Evolutionary conservation across 148 eudicot genomes (phyloP).

Genomic region (Arctostaphylos glauca): DNA sequence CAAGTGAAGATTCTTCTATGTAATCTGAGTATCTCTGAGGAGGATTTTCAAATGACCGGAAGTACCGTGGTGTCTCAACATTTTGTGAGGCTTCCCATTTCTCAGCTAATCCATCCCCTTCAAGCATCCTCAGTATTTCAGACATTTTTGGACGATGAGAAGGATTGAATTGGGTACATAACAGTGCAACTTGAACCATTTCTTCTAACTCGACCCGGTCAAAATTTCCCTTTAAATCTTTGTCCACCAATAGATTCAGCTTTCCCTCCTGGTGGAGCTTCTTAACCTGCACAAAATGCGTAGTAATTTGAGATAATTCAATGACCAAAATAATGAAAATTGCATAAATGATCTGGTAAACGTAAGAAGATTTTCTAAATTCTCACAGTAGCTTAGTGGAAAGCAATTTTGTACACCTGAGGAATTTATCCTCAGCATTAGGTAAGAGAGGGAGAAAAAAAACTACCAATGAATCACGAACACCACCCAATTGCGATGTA

Average conservation of each 20-base stretch:
- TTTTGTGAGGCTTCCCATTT: slow-evolving; percentile 84
- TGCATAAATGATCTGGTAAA: background rate
- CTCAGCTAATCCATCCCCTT: slow-evolving; percentile 83
- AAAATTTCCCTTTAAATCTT: slow-evolving; percentile 56
- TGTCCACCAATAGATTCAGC: slow-evolving; percentile 72
- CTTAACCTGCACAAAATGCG: slow-evolving; percentile 52
- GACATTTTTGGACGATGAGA: slow-evolving; percentile 86
- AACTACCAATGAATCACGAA: background rate
- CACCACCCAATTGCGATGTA: background rate
- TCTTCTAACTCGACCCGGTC: slow-evolving; percentile 72
- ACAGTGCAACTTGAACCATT: slow-evolving; percentile 81
- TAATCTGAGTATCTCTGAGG: slow-evolving; percentile 72
- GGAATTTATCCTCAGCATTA: background rate
- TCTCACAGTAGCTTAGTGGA: background rate
- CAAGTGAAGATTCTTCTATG: slow-evolving; percentile 84
- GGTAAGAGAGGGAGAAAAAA: background rate
- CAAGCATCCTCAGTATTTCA: slow-evolving; percentile 77
- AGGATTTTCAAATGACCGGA: slow-evolving; percentile 42
- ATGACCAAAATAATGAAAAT: background rate
- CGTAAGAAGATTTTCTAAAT: background rate
- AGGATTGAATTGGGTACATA: slow-evolving; percentile 84
- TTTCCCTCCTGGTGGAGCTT: slow-evolving; percentile 81
- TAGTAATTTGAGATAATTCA: background rate
- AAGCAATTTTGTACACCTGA: background rate
- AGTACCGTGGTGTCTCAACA: slow-evolving; percentile 60